Conservation (phyloP, 2,329 filamentous ascomycete genomes). For the Pseudocercospora cruenta region DNA sequence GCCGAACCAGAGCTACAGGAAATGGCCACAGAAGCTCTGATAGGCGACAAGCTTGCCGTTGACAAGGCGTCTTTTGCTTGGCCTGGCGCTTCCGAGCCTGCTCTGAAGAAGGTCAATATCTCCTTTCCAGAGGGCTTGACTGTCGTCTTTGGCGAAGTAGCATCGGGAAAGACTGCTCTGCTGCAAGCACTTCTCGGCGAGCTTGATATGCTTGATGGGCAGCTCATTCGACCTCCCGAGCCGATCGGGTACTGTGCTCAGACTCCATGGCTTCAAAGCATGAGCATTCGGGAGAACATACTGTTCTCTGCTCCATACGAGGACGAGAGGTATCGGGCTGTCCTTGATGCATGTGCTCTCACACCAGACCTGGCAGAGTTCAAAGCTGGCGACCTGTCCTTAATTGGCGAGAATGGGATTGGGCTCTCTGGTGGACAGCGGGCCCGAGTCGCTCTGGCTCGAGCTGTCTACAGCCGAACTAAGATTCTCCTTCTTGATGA, state of each 20-base stretch:
- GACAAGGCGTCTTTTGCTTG: constrained; percentile 74
- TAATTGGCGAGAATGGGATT: constrained; percentile 52
- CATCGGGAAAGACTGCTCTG: constrained; percentile 65
- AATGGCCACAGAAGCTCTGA: constrained; percentile 42
- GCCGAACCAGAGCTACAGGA: constrained; percentile 71
- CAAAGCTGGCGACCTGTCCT: constrained; percentile 64
- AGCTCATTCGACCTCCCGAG: constrained; percentile 57
- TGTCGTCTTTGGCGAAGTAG: constrained; percentile 66
- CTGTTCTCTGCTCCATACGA: constrained; percentile 70
- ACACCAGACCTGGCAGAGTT: constrained; percentile 65
- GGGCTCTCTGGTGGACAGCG: constrained; percentile 54
- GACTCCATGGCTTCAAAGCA: constrained; percentile 69
- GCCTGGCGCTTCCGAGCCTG: constrained; percentile 66
- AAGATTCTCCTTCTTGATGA: constrained; percentile 54
- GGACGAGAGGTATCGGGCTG: constrained; percentile 67
- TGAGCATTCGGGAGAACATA: constrained; percentile 71
- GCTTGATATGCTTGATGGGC: constrained; percentile 57
- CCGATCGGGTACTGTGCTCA: constrained; percentile 68
- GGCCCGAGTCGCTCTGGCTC: constrained; percentile 53
- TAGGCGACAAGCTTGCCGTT: constrained; percentile 51
- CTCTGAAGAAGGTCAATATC: constrained; percentile 59
- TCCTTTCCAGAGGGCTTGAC: constrained; percentile 61
- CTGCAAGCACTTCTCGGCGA: constrained; percentile 64
- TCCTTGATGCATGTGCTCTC: constrained; percentile 67
- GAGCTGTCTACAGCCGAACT: constrained; percentile 51